These are phyloP conservation scores for Arctium minus DNA, from an alignment of 129 eudicot species.

Conservation along the genomic window DNA sequence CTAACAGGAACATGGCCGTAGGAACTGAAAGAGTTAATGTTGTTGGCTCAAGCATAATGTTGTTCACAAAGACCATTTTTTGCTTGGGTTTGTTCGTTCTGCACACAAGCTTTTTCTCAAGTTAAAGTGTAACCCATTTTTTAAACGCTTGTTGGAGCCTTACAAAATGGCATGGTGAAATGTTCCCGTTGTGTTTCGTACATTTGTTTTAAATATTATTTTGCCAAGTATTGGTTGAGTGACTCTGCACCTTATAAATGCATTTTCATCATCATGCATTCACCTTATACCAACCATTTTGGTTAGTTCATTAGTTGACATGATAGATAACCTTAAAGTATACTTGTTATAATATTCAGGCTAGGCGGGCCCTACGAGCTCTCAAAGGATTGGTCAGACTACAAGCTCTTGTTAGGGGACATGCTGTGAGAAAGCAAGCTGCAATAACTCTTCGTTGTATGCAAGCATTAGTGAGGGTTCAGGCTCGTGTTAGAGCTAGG, in stretches of 20 bases:
- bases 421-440: conserved; percentile 92
- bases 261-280: neutral
- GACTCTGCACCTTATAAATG: neutral
- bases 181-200: neutral
- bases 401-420: conserved; percentile 90
- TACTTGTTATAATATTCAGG: conserved; percentile 39
- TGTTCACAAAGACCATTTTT: too few species aligned
- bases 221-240: neutral
- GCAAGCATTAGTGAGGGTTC: conserved; percentile 92
- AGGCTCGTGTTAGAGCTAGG: conserved; percentile 93
- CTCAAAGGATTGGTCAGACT: conserved; percentile 82
- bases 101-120: too few species aligned
- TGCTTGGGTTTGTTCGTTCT: too few species aligned
- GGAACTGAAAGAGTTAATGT: neutral
- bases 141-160: too few species aligned
- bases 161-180: too few species aligned
- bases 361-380: conserved; percentile 85
- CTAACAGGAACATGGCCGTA: neutral
- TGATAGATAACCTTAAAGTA: neutral
- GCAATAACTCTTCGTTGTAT: conserved; percentile 85
- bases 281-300: neutral
- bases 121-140: too few species aligned
- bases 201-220: neutral
- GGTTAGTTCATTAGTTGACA: neutral
- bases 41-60: too few species aligned